phyloP scores from a whole-genome alignment of 257 asterid genomes.

The Salvia splendens region DNA sequence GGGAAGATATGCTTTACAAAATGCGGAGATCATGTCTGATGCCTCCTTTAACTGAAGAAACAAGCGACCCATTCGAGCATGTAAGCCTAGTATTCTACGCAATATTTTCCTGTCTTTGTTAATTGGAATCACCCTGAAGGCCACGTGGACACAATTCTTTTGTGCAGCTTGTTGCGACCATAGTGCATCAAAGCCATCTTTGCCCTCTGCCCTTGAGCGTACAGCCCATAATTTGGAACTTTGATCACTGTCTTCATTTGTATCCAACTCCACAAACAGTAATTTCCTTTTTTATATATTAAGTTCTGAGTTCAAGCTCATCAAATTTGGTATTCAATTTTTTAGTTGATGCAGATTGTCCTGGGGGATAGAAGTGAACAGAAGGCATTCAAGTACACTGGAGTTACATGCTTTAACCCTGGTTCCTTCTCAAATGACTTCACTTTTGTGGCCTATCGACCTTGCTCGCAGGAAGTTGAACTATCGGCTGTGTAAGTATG shows the following conservation, averaged over 20 bases:
- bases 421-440: conserved; percentile 91
- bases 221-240: conserved; percentile 94
- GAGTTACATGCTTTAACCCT: conserved; percentile 90
- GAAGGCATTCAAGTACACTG: conserved; percentile 73
- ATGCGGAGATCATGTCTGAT: conserved; percentile 91
- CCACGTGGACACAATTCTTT: conserved; percentile 21
- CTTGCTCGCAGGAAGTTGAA: conserved; percentile 86
- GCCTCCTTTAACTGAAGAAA: conserved; percentile 88
- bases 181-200: conserved; percentile 93
- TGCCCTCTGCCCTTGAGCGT: conserved; percentile 89
- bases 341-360: conserved; percentile 63
- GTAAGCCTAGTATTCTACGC: conserved; percentile 48
- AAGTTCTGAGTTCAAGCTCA: background rate
- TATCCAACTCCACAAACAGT: conserved; percentile 93
- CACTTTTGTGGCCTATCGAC: conserved; percentile 79
- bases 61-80: conserved; percentile 91
- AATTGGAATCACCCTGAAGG: conserved; percentile 5
- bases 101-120: conserved; percentile 18
- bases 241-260: conserved; percentile 89
- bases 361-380: conserved; percentile 93
- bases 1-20: conserved; percentile 91
- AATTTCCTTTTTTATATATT: conserved; percentile 32
- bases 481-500: conserved; percentile 63
- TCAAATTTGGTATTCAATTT: conserved; percentile 16
- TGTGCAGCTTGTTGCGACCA: conserved; percentile 91